Base-by-base conservation (phyloP, 2,329 filamentous ascomycete genomes). In the Pseudogymnoascus destructans region DNA sequence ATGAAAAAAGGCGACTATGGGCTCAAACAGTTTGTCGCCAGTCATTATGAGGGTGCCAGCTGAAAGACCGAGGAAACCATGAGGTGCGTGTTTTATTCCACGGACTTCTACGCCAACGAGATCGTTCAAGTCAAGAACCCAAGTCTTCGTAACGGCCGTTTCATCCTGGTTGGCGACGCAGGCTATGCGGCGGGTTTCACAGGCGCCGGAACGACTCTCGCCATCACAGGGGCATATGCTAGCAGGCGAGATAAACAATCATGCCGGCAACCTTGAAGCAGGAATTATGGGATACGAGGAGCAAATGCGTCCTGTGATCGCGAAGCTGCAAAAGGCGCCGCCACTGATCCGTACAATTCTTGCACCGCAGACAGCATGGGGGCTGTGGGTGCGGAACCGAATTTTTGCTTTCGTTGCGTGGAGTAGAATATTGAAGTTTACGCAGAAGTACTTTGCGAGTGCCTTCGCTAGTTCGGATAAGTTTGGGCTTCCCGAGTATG, bases 171-270 rank as follows among this genome's bases (percentile, higher is more conserved):
- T 15, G 62, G 61, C 3, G 62, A 63, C 61, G 73, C 76, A 1
- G 75, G 68, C 1, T 75, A 73, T 59, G 69, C 70, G 4, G 68
- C 73, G 3, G 71, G 72, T 1, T 67, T 70, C 11, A 74, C 72
- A 1, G 75, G 75, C 0, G 68, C 68, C 57, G 74, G 74, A 5
- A 75, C 73, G 3, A 70, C 69, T 7, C 63, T 69, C 3, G 72
- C 72, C 0, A 64, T 77, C 11, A 64, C 71, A 2, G 70, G 70
- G 5, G 75, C 72, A 1, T 77, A 78, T 77, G 3, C 66, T 79
- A 27, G 75, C 75, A 0, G 75, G 76, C 4, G 75, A 74, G 64
- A 63, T 74, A 25, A 63, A 62, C 49, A 66, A 63, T 55, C 63
- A 69, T 8, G 55, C 58, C 13, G 62, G 62, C 17, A 63, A 73